Conservation (phyloP, 2,329 filamentous ascomycete genomes). For the Ophiostoma quercus region DNA sequence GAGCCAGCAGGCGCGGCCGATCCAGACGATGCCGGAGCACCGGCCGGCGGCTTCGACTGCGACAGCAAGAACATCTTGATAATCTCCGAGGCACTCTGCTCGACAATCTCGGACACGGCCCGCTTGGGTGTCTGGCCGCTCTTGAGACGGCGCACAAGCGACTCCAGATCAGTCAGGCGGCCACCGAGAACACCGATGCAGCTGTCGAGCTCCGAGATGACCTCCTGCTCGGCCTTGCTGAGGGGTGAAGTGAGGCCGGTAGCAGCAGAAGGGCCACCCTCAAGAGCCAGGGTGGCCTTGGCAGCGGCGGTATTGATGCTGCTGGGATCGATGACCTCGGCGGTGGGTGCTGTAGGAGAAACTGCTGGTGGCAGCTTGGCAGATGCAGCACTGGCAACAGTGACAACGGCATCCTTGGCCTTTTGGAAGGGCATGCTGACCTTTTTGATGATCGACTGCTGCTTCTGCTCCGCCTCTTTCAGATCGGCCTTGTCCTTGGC, state of each 20-base stretch:
- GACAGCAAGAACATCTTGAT: slow-evolving; percentile 86
- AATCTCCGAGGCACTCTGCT: slow-evolving; percentile 83
- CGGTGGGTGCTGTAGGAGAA: not conserved
- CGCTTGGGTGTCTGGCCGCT: slow-evolving; percentile 75
- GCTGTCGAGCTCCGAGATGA: slow-evolving; percentile 68
- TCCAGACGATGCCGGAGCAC: not conserved
- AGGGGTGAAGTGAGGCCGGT: not conserved
- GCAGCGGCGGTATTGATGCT: slow-evolving; percentile 20
- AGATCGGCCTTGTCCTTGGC: slow-evolving; percentile 14
- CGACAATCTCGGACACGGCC: slow-evolving; percentile 82
- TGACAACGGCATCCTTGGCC: slow-evolving; percentile 7
- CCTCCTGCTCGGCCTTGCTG: slow-evolving; percentile 28
- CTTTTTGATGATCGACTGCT: slow-evolving; percentile 19
- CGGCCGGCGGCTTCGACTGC: slow-evolving; percentile 35
- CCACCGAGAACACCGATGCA: slow-evolving; percentile 81
- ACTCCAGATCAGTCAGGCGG: slow-evolving; percentile 91
- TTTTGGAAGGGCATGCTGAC: slow-evolving; percentile 22
- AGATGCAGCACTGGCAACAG: not conserved
- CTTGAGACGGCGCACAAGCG: slow-evolving; percentile 83
- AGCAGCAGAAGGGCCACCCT: slow-evolving; percentile 9
- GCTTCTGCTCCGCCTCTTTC: slow-evolving; percentile 8
- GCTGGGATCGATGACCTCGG: not conserved
- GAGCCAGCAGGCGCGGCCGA: slow-evolving; percentile 22
- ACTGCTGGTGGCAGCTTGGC: not conserved
- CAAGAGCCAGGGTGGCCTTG: slow-evolving; percentile 17